Percentiles rank a stretch among this genome's conserved stretches.
These are phyloP conservation scores for Stachybotrys chartarum DNA, from an alignment of 2,329 filamentous ascomycete genomes.

Conservation along the genomic window DNA sequence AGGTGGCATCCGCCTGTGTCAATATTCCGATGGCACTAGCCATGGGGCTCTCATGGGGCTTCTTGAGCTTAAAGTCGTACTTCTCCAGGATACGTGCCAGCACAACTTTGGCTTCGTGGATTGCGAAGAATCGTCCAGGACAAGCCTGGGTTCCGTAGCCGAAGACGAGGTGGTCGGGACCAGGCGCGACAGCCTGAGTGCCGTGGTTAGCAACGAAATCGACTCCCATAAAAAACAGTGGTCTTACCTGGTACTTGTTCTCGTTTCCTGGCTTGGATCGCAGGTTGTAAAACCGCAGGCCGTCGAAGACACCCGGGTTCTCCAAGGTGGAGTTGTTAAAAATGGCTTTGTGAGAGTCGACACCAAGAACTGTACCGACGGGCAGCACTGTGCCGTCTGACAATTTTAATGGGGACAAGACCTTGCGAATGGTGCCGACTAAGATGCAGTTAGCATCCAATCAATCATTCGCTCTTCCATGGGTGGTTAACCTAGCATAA, in stretches of 20 bases:
- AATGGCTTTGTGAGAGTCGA: not conserved
- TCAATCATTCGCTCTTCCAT: not conserved
- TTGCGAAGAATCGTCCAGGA: too few relatives aligned
- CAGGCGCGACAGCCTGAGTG: too few relatives aligned
- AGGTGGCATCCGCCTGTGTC: too few relatives aligned
- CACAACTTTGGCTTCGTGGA: not conserved
- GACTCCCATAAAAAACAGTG: too few relatives aligned
- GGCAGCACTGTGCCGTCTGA: not conserved
- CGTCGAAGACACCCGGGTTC: not conserved
- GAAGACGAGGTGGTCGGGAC: too few relatives aligned
- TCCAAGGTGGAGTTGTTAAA: not conserved
- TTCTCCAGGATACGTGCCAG: not conserved
- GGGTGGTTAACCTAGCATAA: not conserved
- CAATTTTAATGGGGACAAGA: not conserved
- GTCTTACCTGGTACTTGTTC: not conserved
- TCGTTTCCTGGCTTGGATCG: not conserved
- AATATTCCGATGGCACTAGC: too few relatives aligned
- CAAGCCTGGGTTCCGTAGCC: too few relatives aligned
- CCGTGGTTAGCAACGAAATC: too few relatives aligned
- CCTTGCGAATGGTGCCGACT: not conserved
- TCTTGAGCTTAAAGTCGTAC: not conserved
- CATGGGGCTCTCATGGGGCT: not conserved
- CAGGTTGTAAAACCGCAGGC: not conserved
- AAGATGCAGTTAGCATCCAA: not conserved
- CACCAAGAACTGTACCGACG: not conserved